Evolutionary conservation across 2,329 filamentous ascomycete genomes (phyloP), one percentile per base, ranked within the genome.

Genomic region (Colletotrichum euphorbiae): DNA sequence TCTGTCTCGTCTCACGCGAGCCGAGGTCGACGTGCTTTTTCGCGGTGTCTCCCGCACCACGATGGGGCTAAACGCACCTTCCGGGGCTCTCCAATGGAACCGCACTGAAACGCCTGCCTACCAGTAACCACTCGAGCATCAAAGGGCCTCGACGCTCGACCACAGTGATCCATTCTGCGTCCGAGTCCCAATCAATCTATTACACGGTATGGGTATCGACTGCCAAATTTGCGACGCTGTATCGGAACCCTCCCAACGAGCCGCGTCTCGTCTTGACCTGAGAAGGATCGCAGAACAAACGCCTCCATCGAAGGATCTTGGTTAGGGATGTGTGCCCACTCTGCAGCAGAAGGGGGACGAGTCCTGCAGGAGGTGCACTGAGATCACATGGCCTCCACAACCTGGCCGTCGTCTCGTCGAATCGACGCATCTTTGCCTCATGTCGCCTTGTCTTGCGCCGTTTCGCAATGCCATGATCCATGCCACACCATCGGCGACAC

Each of bases 101-200:
- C 17, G 54, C 15, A 55, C 65, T 68, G 61, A 59, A 68, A 68
- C 65, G 42, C 50, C 40, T 19, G n/a, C n/a, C n/a, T n/a, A n/a
- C n/a, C n/a, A n/a, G n/a, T n/a, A n/a, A 43, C 55, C 52, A 52
- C 36, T 48, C 54, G 17, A 24, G 21, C 48, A 55, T 50, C 61
- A 36, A 42, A 65, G 48, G 21, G 33, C 54, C 54, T 54, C 36
- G 21, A 59, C 13, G 46, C 65, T 58, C 60, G 31, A 48, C 33
- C 52, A 24, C 24, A 33, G 7, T 54, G 52, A 57, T 31, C 61
- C 52, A 48, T 68, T 24, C 21, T 15, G 28, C 42, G 61, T 69
- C 61, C 48, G 61, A 66, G 54, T 59, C 61, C 61, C 24, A 66
- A 69, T 69, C 15, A 69, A 66, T 60, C 19, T 40, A 59, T 46